Percentiles rank a stretch among this genome's conserved stretches.
phyloP scores from a whole-genome alignment of 2,329 filamentous ascomycete genomes.

The Magnaporthiopsis poae region DNA sequence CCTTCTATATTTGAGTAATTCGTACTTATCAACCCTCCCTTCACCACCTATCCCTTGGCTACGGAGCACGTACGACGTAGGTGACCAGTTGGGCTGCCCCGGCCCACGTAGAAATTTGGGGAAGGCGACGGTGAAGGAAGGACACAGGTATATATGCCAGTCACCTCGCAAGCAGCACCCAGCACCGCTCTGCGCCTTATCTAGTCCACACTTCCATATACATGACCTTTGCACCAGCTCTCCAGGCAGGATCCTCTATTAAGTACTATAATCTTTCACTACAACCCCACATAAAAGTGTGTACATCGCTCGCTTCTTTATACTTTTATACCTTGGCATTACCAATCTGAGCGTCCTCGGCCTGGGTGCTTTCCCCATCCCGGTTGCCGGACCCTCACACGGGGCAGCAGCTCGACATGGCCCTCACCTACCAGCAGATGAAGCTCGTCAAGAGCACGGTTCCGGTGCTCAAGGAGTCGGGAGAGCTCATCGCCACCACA shows the following conservation, averaged over 20 bases:
- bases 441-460: constrained; percentile 60
- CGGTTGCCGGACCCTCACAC: background rate
- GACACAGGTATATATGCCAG: background rate
- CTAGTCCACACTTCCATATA: background rate
- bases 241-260: background rate
- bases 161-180: background rate
- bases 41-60: background rate
- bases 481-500: constrained; percentile 55
- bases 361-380: background rate
- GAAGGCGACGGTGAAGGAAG: background rate
- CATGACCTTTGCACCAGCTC: background rate
- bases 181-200: background rate
- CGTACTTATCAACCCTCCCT: background rate
- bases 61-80: background rate
- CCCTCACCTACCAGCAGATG: constrained; percentile 45
- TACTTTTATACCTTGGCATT: background rate
- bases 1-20: background rate
- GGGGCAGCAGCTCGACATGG: constrained; percentile 15
- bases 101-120: background rate
- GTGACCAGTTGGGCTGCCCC: background rate
- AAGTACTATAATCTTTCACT: background rate
- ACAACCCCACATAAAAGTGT: background rate
- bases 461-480: constrained; percentile 58
- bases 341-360: background rate
- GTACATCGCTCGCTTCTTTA: too few relatives aligned